Percentiles rank a stretch among this genome's conserved stretches.
phyloP scores from a whole-genome alignment of 2,329 filamentous ascomycete species.

The Geosmithia putterillii region DNA sequence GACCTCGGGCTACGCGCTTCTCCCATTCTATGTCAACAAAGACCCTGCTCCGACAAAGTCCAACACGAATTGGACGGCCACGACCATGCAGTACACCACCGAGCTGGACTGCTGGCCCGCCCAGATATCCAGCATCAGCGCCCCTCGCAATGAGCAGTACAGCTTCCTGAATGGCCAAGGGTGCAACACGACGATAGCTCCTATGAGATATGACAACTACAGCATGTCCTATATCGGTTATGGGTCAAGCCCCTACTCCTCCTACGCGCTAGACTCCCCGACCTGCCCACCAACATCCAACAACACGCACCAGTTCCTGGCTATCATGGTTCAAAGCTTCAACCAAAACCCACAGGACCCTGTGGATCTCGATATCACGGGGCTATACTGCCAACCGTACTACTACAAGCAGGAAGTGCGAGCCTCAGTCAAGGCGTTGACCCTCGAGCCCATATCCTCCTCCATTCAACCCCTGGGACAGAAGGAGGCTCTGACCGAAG shows the following conservation, averaged over 20 bases:
- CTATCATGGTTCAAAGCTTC: conserved; percentile 9
- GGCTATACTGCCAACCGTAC: conserved; percentile 26
- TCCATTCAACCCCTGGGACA: conserved; percentile 2
- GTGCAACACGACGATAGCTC: conserved; percentile 15
- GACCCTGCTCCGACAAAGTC: background rate
- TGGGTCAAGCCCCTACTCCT: conserved; percentile 15
- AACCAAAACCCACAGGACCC: background rate
- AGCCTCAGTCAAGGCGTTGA: conserved; percentile 18
- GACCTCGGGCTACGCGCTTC: conserved; percentile 23
- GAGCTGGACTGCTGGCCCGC: conserved; percentile 25
- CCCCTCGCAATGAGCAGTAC: background rate
- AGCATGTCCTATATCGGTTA: conserved; percentile 30
- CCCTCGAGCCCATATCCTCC: conserved; percentile 3
- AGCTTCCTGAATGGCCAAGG: conserved; percentile 23
- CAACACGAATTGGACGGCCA: conserved; percentile 13
- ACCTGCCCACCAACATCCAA: conserved; percentile 17
- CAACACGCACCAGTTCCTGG: conserved; percentile 22
- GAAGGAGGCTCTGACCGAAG: conserved; percentile 5
- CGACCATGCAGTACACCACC: conserved; percentile 18
- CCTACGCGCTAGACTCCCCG: conserved; percentile 15
- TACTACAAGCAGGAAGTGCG: conserved; percentile 34
- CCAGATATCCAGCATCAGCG: background rate
- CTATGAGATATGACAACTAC: conserved; percentile 9
- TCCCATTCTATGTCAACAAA: conserved; percentile 23
- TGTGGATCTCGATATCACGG: conserved; percentile 13